Percentiles rank a stretch among this genome's conserved stretches.
phyloP scores from a whole-genome alignment of 345 rosid genomes.

The Murraya koenigii region DNA sequence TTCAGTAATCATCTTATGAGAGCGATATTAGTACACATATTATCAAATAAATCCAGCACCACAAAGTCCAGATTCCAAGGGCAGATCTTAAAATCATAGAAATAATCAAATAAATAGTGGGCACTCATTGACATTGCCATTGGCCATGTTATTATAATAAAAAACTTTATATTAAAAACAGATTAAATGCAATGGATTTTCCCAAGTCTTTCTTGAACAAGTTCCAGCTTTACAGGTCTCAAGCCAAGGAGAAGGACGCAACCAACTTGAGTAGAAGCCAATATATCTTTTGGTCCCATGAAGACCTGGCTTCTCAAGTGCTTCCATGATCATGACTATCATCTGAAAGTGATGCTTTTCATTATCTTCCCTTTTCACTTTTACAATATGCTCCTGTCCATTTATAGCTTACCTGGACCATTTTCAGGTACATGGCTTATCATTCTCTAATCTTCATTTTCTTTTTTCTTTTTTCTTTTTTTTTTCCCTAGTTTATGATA shows the following conservation, averaged over 20 bases:
- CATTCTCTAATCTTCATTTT: not conserved
- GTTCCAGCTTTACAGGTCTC: constrained; percentile 48
- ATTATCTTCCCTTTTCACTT: constrained; percentile 19
- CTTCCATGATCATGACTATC: constrained; percentile 25
- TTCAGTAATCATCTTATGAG: not conserved
- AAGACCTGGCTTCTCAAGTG: constrained; percentile 32
- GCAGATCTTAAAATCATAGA: constrained; percentile 26
- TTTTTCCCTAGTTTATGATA: not conserved
- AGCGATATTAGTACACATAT: no score
- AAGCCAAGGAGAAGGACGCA: constrained; percentile 22
- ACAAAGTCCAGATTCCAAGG: constrained; percentile 33
- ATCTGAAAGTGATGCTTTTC: constrained; percentile 19
- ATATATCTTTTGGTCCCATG: constrained; percentile 25
- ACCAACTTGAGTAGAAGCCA: constrained; percentile 12
- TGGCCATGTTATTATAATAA: not conserved
- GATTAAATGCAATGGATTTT: constrained; percentile 6
- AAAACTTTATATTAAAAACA: not conserved
- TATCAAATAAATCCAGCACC: constrained; percentile 12
- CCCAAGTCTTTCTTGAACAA: constrained; percentile 22
- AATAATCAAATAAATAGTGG: not conserved
- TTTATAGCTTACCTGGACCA: constrained; percentile 4
- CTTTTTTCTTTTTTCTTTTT: not conserved
- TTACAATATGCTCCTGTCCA: constrained; percentile 23
- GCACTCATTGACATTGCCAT: not conserved
- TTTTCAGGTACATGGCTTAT: constrained; percentile 14